Evolutionary conservation across 441 rosid genomes (phyloP).

Genomic region (Bocquillonia castaneifolia): DNA sequence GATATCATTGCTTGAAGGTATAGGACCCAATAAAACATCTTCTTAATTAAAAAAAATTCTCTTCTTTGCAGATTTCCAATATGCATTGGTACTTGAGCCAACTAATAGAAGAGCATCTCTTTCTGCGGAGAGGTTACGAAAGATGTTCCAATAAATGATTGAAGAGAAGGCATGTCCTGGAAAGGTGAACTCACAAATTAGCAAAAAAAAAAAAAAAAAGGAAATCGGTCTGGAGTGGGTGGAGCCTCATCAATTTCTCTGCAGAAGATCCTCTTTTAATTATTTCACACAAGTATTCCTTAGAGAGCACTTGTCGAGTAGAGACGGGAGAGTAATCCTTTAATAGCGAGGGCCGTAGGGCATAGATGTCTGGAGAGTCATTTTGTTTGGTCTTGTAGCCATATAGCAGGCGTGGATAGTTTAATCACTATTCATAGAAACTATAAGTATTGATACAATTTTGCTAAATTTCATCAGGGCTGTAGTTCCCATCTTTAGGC

Average conservation of each 20-base stretch:
- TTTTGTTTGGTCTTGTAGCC: not conserved
- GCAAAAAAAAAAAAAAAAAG: no score
- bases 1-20: not conserved
- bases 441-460: slow-evolving; percentile 1
- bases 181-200: not conserved
- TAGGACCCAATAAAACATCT: slow-evolving; percentile 12
- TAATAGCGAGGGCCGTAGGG: not conserved
- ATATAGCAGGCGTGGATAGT: not conserved
- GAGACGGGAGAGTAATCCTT: not conserved
- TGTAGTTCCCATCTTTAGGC: slow-evolving; percentile 9
- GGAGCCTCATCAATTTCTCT: not conserved
- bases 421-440: not conserved
- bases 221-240: no score
- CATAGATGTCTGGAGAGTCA: not conserved
- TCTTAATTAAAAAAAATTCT: no score
- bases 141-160: slow-evolving; percentile 34
- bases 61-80: slow-evolving; percentile 55
- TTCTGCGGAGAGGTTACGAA: slow-evolving; percentile 70
- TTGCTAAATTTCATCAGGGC: slow-evolving; percentile 3
- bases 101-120: slow-evolving; percentile 77
- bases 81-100: slow-evolving; percentile 87
- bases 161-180: not conserved
- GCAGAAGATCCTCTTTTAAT: not conserved
- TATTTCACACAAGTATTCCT: not conserved
- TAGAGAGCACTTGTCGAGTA: not conserved